A percentile compares a stretch with the other conserved stretches of the same genome.
Evolutionary conservation across 768 basidiomycete genomes (phyloP).

Genomic region (Boletus speciosus): DNA sequence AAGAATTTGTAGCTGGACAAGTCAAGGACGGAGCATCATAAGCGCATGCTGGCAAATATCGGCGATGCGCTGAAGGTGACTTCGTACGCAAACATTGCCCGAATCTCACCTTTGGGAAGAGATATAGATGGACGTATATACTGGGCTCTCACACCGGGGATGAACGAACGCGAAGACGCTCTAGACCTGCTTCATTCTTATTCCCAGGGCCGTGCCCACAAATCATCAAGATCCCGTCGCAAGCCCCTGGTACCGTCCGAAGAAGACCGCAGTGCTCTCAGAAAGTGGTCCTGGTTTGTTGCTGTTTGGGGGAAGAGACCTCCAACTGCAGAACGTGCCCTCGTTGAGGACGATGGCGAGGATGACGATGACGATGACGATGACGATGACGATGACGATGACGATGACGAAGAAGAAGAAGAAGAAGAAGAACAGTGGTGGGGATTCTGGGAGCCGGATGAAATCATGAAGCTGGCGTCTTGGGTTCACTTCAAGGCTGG

Average conservation of each 20-base stretch:
- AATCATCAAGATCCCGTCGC: slow-evolving; percentile 34
- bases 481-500: slow-evolving; percentile 58
- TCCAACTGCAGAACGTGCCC: slow-evolving; percentile 23
- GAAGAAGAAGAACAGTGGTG: slow-evolving; percentile 57
- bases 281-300: slow-evolving; percentile 75
- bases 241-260: slow-evolving; percentile 38
- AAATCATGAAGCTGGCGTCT: slow-evolving; percentile 60
- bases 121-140: slow-evolving; percentile 67
- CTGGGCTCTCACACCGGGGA: slow-evolving; percentile 61
- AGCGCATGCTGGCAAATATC: slow-evolving; percentile 43
- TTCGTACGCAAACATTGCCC: slow-evolving; percentile 42
- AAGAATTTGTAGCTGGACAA: slow-evolving; percentile 37
- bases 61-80: slow-evolving; percentile 56
- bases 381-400: slow-evolving; percentile 30
- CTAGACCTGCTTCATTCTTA: slow-evolving; percentile 26
- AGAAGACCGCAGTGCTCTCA: slow-evolving; percentile 51
- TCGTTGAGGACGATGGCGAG: slow-evolving; percentile 25
- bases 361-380: slow-evolving; percentile 22
- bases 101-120: slow-evolving; percentile 61
- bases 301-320: slow-evolving; percentile 67
- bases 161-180: slow-evolving; percentile 52
- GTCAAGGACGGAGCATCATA: slow-evolving; percentile 45
- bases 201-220: slow-evolving; percentile 30
- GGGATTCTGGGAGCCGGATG: slow-evolving; percentile 64
- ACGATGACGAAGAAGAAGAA: too few species aligned